These are phyloP conservation scores for Periconia digitata DNA, from an alignment of 2,329 filamentous ascomycete species.

Conservation along the genomic window DNA sequence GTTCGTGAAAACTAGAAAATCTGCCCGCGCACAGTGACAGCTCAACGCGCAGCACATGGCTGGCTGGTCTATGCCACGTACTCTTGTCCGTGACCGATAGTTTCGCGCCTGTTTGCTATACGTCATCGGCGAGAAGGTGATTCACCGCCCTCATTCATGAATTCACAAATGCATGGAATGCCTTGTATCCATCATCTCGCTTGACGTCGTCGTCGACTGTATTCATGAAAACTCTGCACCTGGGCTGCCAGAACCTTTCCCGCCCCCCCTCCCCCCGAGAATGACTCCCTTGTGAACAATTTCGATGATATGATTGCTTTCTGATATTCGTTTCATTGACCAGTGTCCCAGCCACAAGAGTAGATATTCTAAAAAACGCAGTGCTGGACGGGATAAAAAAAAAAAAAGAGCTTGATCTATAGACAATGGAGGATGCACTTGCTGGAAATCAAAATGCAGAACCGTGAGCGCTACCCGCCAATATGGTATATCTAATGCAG, in stretches of 20 bases:
- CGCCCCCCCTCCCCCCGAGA: too few species aligned
- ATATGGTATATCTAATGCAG: conserved; percentile 27
- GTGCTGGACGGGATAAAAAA: neutral
- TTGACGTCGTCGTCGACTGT: neutral
- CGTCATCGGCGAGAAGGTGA: conserved; percentile 3
- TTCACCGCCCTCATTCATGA: conserved; percentile 4
- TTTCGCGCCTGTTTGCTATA: neutral
- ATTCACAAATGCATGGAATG: conserved; percentile 1
- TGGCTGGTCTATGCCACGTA: conserved; percentile 2
- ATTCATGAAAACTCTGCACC: neutral
- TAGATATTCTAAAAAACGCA: neutral
- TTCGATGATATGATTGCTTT: too few species aligned
- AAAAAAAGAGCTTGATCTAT: conserved; percentile 8
- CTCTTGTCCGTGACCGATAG: neutral
- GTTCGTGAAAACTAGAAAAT: neutral
- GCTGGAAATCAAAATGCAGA: conserved; percentile 25
- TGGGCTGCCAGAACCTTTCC: neutral
- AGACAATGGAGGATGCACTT: conserved; percentile 7
- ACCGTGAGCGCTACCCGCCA: conserved; percentile 32
- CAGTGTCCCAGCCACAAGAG: neutral
- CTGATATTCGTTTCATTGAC: too few species aligned
- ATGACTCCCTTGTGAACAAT: too few species aligned
- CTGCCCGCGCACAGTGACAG: conserved; percentile 1
- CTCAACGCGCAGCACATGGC: conserved; percentile 3
- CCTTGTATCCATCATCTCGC: neutral